Evolutionary conservation across 495 filamentous ascomycete species (phyloP), one percentile per base, ranked within the genome.

Genomic region (Talaromyces proteolyticus): DNA sequence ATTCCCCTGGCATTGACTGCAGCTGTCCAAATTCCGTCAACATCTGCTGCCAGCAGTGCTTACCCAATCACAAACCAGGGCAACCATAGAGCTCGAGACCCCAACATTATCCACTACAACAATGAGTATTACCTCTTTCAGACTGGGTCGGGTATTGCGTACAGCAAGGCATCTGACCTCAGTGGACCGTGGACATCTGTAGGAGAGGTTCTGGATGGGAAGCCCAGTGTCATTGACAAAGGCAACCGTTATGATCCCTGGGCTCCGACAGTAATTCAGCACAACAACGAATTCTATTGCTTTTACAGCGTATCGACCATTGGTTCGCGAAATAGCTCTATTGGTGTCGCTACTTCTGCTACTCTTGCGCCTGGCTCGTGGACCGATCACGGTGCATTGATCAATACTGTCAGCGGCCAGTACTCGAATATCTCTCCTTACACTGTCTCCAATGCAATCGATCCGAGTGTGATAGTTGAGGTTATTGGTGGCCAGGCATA

Each of bases 361-460:
- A 75, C 64, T 10, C 57, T 88, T 44, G 78, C 86, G 12, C 58
- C 64, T 0, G 76, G 75, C 3, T 65, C 72, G 1, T 91, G 86
- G 78, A 76, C 66, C 0, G 73, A 76, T 44, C 70, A 72, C 42
- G 73, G 72, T 1, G 61, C 74, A 0, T 65, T 80, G 0, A 63
- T 74, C 42, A 67, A 64, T 16, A 73, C 69, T 0, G 8, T 22
- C 6, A 25, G 25, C 18, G 71, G 71, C 0, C 36, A 44, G 0
- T 45, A 54, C 12, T 67, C 71, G 0, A 72, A 78, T 0, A 59
- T 86, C 24, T 57, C 57, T 4, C 85, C 82, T 3, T 69, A 68
- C 20, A 59, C 72, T 0, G 65, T 71, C 2, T 85, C 83, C 58
- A 89, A 91, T 58, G 83, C 86, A 22, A 91, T 92, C 51, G 88